phyloP scores from a whole-genome alignment of 495 filamentous ascomycete genomes.

The Penicillium subrubescens region DNA sequence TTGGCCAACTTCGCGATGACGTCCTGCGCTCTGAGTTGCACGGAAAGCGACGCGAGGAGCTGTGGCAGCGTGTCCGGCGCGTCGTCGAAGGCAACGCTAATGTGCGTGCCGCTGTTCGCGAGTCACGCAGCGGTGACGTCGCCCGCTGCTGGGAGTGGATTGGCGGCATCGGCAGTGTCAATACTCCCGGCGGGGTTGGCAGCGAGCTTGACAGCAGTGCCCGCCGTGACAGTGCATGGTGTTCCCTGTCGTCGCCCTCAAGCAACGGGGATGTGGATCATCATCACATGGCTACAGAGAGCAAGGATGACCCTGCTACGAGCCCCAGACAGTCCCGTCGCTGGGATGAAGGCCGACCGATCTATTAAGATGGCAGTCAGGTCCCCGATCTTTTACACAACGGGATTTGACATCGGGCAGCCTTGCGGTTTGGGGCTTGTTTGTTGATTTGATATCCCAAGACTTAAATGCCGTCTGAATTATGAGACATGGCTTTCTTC shows the following conservation, averaged over 20 bases:
- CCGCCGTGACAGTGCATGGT: conserved; percentile 49
- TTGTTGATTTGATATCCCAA: conserved; percentile 25
- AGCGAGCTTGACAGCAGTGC: conserved; percentile 35
- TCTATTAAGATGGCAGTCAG: conserved; percentile 55
- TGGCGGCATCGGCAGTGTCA: conserved; percentile 59
- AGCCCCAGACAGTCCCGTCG: conserved; percentile 46
- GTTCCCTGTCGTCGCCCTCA: conserved; percentile 31
- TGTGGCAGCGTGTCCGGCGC: conserved; percentile 79
- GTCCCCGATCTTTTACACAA: not conserved
- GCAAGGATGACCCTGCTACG: conserved; percentile 20
- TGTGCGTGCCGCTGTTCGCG: conserved; percentile 80
- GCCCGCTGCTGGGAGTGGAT: conserved; percentile 96
- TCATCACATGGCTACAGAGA: conserved; percentile 41
- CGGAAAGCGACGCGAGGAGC: conserved; percentile 65
- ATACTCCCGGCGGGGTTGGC: conserved; percentile 28
- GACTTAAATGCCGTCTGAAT: conserved; percentile 10
- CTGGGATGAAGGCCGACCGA: conserved; percentile 66
- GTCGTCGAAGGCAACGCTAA: conserved; percentile 95
- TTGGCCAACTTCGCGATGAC: conserved; percentile 89
- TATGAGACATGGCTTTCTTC: conserved; percentile 17
- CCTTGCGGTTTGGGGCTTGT: conserved; percentile 12
- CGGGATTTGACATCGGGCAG: conserved; percentile 7
- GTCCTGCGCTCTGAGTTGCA: conserved; percentile 82
- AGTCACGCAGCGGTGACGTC: conserved; percentile 82
- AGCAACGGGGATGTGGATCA: conserved; percentile 17